Conservation (phyloP, 2,329 filamentous ascomycete species). For the Septoria petroselini region DNA sequence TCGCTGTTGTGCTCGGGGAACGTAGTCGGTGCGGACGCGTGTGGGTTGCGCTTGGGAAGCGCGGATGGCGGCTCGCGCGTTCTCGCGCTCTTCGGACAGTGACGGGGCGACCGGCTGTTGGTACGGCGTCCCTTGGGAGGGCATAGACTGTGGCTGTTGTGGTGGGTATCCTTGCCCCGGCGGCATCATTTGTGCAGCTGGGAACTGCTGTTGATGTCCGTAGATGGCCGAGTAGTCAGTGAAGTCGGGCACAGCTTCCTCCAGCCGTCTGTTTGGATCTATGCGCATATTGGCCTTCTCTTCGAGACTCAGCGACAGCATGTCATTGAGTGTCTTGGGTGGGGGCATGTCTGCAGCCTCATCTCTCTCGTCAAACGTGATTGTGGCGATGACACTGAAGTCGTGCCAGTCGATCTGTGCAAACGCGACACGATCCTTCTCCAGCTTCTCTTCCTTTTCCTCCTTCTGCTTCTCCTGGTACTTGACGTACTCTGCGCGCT, state of each 20-base stretch:
- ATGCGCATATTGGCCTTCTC: conserved; percentile 91
- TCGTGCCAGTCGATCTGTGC: conserved; percentile 97
- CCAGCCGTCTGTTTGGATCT: conserved; percentile 75
- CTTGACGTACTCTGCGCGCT: conserved; percentile 82
- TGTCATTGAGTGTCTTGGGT: conserved; percentile 82
- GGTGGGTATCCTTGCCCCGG: conserved; percentile 29
- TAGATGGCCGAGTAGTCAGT: conserved; percentile 51
- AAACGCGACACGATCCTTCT: conserved; percentile 72
- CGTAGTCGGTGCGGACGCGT: conserved; percentile 89
- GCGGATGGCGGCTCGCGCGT: conserved; percentile 68
- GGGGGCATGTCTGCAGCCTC: conserved; percentile 82
- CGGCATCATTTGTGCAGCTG: conserved; percentile 29
- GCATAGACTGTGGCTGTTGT: conserved; percentile 30
- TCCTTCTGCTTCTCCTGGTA: conserved; percentile 80
- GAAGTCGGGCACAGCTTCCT: conserved; percentile 87
- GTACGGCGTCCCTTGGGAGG: conserved; percentile 34
- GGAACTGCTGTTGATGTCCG: conserved; percentile 30
- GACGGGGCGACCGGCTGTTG: conserved; percentile 28
- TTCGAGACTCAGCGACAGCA: conserved; percentile 91
- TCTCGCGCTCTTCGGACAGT: conserved; percentile 47
- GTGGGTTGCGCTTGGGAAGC: conserved; percentile 54
- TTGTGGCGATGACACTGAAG: conserved; percentile 92
- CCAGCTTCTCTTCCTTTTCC: conserved; percentile 82
- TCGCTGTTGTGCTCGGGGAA: conserved; percentile 71
- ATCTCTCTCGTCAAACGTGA: conserved; percentile 85